Conservation (phyloP, 805 yeast species). For the Lipomyces chichibuensis region DNA sequence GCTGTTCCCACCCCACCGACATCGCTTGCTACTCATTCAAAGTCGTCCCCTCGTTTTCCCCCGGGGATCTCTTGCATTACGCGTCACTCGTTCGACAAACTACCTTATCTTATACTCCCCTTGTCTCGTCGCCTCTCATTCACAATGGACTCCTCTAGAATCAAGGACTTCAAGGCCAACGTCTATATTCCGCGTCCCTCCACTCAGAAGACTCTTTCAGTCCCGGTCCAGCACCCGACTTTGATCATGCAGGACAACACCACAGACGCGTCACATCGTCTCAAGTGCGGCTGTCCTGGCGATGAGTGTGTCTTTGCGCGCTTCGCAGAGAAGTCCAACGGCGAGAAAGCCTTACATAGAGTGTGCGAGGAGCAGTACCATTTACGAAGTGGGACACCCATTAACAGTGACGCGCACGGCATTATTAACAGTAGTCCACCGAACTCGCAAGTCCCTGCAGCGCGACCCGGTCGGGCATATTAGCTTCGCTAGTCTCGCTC, state of each 20-base stretch:
- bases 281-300: constrained; percentile 49
- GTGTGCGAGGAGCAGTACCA: constrained; percentile 35
- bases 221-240: constrained; percentile 61
- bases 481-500: neutral
- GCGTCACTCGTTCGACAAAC: neutral
- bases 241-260: constrained; percentile 60
- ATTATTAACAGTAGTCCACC: neutral
- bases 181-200: constrained; percentile 53
- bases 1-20: neutral
- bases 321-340: constrained; percentile 36
- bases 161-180: constrained; percentile 48
- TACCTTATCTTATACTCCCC: neutral
- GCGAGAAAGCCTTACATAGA: constrained; percentile 20
- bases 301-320: constrained; percentile 47
- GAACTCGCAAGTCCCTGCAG: neutral
- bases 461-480: neutral
- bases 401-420: neutral
- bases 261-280: constrained; percentile 54
- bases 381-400: constrained; percentile 14
- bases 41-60: neutral
- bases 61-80: neutral
- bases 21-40: neutral
- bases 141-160: constrained; percentile 51
- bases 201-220: constrained; percentile 32
- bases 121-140: neutral